Conservation (phyloP, 2,329 filamentous ascomycete species). For the Cryphonectria carpinicola region DNA sequence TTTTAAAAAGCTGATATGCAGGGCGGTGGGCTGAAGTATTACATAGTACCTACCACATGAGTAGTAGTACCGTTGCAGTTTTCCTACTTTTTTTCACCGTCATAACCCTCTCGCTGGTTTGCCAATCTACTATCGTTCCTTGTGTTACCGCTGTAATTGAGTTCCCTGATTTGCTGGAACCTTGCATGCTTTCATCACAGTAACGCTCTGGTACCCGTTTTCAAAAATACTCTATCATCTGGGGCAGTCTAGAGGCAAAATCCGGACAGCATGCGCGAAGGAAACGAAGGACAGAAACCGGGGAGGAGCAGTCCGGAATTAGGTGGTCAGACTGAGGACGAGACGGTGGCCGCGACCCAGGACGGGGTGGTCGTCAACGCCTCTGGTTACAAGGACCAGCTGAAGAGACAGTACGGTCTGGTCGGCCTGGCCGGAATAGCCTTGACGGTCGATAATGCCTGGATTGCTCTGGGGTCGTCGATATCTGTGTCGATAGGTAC, state of each 20-base stretch:
- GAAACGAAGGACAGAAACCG: conserved; percentile 19
- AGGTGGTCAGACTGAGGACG: conserved; percentile 35
- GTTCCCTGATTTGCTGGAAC: neutral
- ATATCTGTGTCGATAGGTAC: conserved; percentile 56
- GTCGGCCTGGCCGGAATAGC: conserved; percentile 62
- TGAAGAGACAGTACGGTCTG: conserved; percentile 65
- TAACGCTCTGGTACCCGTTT: neutral
- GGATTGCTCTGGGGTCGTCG: conserved; percentile 66
- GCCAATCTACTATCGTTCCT: neutral
- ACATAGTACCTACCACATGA: neutral
- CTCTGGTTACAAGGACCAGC: conserved; percentile 65
- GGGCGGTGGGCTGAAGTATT: neutral
- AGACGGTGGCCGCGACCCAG: conserved; percentile 40
- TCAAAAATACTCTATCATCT: neutral
- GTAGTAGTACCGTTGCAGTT: neutral
- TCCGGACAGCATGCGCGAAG: conserved; percentile 23
- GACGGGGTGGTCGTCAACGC: conserved; percentile 59
- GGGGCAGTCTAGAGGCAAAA: neutral
- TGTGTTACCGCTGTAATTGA: neutral
- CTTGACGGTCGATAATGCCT: conserved; percentile 67
- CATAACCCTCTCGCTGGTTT: neutral
- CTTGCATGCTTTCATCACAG: neutral
- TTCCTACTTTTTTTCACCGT: neutral
- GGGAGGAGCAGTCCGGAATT: conserved; percentile 24
- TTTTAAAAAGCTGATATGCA: neutral